phyloP scores from a whole-genome alignment of 129 eudicot species.

The Sambucus nigra region DNA sequence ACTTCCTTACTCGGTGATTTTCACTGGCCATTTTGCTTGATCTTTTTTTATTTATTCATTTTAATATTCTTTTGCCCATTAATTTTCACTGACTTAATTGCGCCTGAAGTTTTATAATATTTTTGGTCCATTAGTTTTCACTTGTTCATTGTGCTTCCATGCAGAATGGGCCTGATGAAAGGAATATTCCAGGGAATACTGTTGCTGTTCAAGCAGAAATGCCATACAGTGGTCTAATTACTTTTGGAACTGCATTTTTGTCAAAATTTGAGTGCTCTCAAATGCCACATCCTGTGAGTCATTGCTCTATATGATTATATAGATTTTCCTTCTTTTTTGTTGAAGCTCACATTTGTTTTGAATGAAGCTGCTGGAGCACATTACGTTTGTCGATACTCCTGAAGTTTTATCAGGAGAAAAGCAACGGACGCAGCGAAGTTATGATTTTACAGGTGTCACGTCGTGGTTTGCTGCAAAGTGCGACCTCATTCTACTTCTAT shows the following conservation, averaged over 20 bases:
- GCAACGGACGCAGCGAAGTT: constrained; percentile 87
- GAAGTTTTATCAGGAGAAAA: constrained; percentile 96
- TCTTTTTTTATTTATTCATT: no score
- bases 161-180: constrained; percentile 89
- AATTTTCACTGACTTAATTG: no score
- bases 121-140: neutral
- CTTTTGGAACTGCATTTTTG: constrained; percentile 80
- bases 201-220: constrained; percentile 94
- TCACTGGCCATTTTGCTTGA: no score
- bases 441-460: constrained; percentile 91
- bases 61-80: no score
- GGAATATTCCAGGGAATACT: constrained; percentile 89
- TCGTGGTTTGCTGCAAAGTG: constrained; percentile 95
- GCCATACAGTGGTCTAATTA: constrained; percentile 84
- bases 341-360: constrained; percentile 1
- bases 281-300: constrained; percentile 91
- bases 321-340: neutral
- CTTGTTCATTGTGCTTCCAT: neutral
- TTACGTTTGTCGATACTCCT: constrained; percentile 85
- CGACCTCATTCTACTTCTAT: constrained; percentile 71
- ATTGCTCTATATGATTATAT: neutral
- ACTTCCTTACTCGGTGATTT: no score
- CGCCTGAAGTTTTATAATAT: no score
- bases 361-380: constrained; percentile 71
- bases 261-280: constrained; percentile 92